Conservation (phyloP, 2,329 filamentous ascomycete genomes). For the Colletotrichum lini region DNA sequence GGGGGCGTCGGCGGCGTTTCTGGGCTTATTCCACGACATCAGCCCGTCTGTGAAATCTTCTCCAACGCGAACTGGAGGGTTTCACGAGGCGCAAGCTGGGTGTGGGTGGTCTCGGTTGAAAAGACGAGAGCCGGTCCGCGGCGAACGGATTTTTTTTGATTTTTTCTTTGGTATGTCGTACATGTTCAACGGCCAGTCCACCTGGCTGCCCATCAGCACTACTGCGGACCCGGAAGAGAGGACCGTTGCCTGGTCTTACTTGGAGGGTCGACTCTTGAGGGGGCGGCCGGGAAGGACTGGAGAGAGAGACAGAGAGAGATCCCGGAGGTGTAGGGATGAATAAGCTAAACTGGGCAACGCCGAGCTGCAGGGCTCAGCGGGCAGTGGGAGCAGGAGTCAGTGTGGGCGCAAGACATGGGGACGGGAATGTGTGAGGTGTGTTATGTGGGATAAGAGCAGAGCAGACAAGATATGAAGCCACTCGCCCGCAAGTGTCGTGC, state of each 20-base stretch:
- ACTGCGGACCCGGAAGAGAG: not conserved
- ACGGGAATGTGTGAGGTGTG: not conserved
- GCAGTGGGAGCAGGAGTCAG: constrained; percentile 14
- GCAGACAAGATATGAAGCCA: constrained; percentile 1
- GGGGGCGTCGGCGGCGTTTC: not conserved
- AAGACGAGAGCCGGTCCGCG: not conserved
- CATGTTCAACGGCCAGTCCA: not conserved
- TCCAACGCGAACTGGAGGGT: not conserved
- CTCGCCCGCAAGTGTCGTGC: constrained; percentile 21
- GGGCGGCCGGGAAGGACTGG: not conserved
- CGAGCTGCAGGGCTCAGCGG: constrained; percentile 7
- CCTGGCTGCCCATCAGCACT: constrained; percentile 14
- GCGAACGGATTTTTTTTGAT: not conserved
- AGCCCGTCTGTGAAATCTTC: not conserved
- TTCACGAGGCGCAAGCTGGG: not conserved
- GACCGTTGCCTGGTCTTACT: not conserved
- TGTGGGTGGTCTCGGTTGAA: not conserved
- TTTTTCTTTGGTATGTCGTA: not conserved
- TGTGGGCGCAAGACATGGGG: not conserved
- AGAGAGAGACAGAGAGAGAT: too few relatives aligned
- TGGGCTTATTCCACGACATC: constrained; percentile 13
- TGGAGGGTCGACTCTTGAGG: not conserved
- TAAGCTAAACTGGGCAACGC: not conserved
- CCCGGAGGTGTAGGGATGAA: not conserved
- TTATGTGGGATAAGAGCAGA: too few relatives aligned